These are phyloP conservation scores for Cladophialophora immunda DNA, from an alignment of 2,329 filamentous ascomycete genomes.

Conservation along the genomic window DNA sequence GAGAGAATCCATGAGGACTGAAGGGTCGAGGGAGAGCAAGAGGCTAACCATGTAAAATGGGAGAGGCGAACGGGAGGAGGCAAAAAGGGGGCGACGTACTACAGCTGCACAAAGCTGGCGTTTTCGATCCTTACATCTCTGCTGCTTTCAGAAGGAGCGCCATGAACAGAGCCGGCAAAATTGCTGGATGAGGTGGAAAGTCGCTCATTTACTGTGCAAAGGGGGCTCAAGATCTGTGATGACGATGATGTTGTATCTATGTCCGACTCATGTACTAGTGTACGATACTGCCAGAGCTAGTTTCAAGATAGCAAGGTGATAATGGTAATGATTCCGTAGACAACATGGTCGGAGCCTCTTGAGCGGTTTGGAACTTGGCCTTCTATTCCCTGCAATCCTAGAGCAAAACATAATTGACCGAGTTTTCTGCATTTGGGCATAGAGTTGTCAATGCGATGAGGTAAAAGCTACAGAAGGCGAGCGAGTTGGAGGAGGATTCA, in stretches of 20 bases:
- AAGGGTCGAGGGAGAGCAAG: constrained; percentile 6
- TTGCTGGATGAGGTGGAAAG: background rate
- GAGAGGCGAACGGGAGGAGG: background rate
- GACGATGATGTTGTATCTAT: constrained; percentile 7
- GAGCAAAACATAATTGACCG: background rate
- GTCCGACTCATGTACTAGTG: constrained; percentile 1
- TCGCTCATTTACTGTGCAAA: background rate
- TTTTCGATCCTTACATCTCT: background rate
- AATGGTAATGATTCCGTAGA: constrained; percentile 1
- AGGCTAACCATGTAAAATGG: constrained; percentile 15
- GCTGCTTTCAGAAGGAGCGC: background rate
- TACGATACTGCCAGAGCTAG: background rate
- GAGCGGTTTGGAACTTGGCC: background rate
- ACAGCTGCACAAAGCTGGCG: background rate
- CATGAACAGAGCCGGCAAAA: background rate
- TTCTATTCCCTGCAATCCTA: background rate
- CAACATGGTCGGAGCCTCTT: background rate
- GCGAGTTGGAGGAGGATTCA: background rate
- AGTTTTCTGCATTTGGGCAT: background rate
- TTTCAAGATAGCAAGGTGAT: background rate
- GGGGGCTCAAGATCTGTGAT: background rate
- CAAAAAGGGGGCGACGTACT: background rate
- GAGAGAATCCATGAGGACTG: constrained; percentile 7
- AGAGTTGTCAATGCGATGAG: background rate
- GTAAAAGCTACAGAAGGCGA: background rate